Evolutionary conservation across 2,329 filamentous ascomycete genomes (phyloP).

Genomic region (Mycogone perniciosa): DNA sequence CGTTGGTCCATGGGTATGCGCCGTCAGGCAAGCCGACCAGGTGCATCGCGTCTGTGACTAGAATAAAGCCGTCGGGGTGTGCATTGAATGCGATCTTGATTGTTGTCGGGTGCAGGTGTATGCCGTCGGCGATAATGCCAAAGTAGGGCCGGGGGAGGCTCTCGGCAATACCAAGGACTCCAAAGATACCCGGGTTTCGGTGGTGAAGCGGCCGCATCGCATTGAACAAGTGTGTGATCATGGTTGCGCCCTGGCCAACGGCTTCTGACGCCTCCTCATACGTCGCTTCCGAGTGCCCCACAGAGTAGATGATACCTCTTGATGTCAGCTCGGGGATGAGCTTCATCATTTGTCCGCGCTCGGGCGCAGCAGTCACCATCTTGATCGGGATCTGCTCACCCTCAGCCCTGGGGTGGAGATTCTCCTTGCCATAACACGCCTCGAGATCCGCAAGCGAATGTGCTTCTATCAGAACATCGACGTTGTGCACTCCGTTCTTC

Average conservation of each 20-base stretch:
- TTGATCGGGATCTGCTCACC: conserved; percentile 49
- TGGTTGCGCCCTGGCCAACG: conserved; percentile 68
- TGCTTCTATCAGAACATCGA: conserved; percentile 61
- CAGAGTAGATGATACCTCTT: conserved; percentile 66
- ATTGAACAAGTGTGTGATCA: conserved; percentile 93
- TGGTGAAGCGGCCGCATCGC: conserved; percentile 88
- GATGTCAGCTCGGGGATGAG: conserved; percentile 61
- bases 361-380: conserved; percentile 82
- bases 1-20: conserved; percentile 79
- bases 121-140: conserved; percentile 84
- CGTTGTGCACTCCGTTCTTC: conserved; percentile 82
- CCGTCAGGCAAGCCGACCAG: conserved; percentile 80
- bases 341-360: conserved; percentile 62
- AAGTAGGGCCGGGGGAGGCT: conserved; percentile 63
- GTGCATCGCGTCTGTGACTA: conserved; percentile 91
- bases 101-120: conserved; percentile 81
- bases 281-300: conserved; percentile 81
- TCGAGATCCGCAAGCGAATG: conserved; percentile 60
- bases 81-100: conserved; percentile 86
- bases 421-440: conserved; percentile 64
- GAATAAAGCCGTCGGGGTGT: conserved; percentile 75
- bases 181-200: conserved; percentile 85
- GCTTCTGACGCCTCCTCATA: conserved; percentile 74
- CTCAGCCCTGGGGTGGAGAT: conserved; percentile 44
- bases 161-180: conserved; percentile 66